Conservation (phyloP, 306 rosid species). For the Gastrolobium bilobum region DNA sequence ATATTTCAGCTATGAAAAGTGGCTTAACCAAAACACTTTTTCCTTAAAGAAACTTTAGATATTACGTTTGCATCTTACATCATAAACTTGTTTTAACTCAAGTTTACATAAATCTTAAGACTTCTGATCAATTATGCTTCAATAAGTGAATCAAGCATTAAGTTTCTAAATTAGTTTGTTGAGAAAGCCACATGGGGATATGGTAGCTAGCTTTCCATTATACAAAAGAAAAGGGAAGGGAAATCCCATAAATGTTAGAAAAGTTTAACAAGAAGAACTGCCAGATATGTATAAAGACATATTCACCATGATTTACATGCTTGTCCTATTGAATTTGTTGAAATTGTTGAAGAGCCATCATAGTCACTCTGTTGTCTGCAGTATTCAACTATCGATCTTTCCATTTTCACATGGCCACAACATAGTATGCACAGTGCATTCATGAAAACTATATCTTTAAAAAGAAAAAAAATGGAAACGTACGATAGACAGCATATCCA, state of each 20-base stretch:
- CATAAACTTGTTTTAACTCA: background rate
- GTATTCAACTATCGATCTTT: conserved; percentile 44
- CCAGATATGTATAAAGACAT: background rate
- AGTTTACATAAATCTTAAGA: background rate
- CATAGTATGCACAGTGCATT: conserved; percentile 33
- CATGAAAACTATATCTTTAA: conserved; percentile 28
- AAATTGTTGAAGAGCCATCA: conserved; percentile 47
- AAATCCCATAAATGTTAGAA: background rate
- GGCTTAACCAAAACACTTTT: conserved; percentile 23
- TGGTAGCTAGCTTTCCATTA: background rate
- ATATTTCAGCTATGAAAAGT: conserved; percentile 12
- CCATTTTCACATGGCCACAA: conserved; percentile 17
- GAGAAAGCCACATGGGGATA: background rate
- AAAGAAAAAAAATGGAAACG: conserved; percentile 35
- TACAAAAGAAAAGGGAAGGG: conserved; percentile 2
- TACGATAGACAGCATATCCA: conserved; percentile 44
- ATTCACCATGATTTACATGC: conserved; percentile 37
- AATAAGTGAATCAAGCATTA: background rate
- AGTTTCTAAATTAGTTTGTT: conserved; percentile 5
- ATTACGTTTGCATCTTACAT: conserved; percentile 2
- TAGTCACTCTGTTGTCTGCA: conserved; percentile 45
- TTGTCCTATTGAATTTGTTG: conserved; percentile 30
- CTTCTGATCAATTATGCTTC: background rate
- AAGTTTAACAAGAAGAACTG: conserved; percentile 5
- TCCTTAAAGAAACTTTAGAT: background rate